A percentile compares a stretch with the other conserved stretches of the same genome.
These are phyloP conservation scores for Pseudoturritis turrita DNA, from an alignment of 345 rosid species.

Conservation along the genomic window DNA sequence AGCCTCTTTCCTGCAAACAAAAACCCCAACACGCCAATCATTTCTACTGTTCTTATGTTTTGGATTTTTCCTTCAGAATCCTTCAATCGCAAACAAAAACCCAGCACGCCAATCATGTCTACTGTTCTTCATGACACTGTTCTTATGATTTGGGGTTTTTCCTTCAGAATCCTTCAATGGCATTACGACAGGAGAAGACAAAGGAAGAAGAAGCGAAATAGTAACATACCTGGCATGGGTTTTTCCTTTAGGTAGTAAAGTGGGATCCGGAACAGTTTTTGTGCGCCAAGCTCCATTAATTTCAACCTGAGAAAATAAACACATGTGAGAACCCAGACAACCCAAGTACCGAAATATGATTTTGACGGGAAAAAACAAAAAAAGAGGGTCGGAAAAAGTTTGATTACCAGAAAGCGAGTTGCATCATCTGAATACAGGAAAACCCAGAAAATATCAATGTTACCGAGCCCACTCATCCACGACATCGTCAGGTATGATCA, in stretches of 20 bases:
- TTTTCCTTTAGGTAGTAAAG: constrained; percentile 66
- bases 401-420: constrained; percentile 65
- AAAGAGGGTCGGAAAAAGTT: not conserved
- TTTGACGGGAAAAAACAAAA: not conserved
- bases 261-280: constrained; percentile 52
- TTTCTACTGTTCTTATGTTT: not conserved
- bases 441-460: not conserved
- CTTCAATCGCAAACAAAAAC: not conserved
- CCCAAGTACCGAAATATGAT: not conserved
- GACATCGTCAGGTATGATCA: no score
- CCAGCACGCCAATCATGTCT: not conserved
- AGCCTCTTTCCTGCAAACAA: constrained; percentile 63
- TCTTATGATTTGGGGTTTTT: not conserved
- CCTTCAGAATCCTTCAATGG: not conserved
- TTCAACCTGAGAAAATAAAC: constrained; percentile 48
- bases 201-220: constrained; percentile 2
- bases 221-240: constrained; percentile 56
- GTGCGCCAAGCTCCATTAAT: constrained; percentile 79
- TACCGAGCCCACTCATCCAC: no score
- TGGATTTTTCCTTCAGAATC: not conserved
- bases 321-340: not conserved
- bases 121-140: not conserved
- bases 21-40: not conserved
- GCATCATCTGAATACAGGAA: constrained; percentile 60
- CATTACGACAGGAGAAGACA: not conserved